A percentile compares a stretch with the other conserved stretches of the same genome.
These are phyloP conservation scores for Apophysomyces ossiformis DNA, from an alignment of 371 early-diverging fungal genomes.

Conservation along the genomic window DNA sequence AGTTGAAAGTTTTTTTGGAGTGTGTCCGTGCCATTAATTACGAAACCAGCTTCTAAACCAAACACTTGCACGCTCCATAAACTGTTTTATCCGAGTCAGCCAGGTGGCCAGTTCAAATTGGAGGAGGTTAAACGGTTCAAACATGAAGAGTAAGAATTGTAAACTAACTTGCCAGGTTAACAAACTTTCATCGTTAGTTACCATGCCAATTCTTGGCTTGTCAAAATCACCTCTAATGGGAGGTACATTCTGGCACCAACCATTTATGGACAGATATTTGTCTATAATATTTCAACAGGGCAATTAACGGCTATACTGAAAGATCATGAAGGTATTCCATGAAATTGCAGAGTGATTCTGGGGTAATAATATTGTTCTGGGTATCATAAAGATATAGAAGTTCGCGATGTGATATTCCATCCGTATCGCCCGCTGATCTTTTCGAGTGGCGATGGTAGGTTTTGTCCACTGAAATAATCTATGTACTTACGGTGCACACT, in stretches of 20 bases:
- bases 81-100: conserved; percentile 69
- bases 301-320: conserved; percentile 69
- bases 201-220: conserved; percentile 85
- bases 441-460: conserved; percentile 82
- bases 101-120: conserved; percentile 69
- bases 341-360: neutral
- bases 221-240: conserved; percentile 78
- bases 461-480: neutral
- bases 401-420: conserved; percentile 92
- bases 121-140: conserved; percentile 67
- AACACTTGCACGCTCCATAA: conserved; percentile 79
- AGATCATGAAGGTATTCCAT: conserved; percentile 68
- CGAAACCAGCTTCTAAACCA: conserved; percentile 61
- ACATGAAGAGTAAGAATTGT: conserved; percentile 65
- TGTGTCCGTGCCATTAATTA: neutral
- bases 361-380: neutral
- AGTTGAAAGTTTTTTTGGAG: conserved; percentile 13
- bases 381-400: conserved; percentile 70
- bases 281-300: conserved; percentile 72
- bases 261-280: conserved; percentile 76
- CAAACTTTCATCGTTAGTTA: conserved; percentile 46
- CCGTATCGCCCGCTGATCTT: conserved; percentile 79
- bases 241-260: conserved; percentile 84
- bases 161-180: too few species aligned
- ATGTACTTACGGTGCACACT: neutral